Percentiles rank a stretch among this genome's conserved stretches.
Evolutionary conservation across 2,329 filamentous ascomycete species (phyloP).

Genomic region (Pseudogymnoascus sp.): DNA sequence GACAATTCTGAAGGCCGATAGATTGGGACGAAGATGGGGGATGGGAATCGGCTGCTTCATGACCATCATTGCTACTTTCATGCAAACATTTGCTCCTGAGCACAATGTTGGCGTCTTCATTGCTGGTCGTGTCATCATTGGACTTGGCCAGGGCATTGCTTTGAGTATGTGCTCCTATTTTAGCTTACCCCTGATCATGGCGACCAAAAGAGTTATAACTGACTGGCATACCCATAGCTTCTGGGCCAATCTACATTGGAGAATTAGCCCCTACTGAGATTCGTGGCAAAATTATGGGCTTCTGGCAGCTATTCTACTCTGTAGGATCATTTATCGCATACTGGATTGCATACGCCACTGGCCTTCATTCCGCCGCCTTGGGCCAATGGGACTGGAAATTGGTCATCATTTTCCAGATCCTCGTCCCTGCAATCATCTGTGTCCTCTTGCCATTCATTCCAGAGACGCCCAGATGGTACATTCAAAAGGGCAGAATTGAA

Average conservation of each 20-base stretch:
- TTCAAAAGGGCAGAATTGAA: conserved; percentile 54
- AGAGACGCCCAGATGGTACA: conserved; percentile 63
- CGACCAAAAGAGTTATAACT: conserved; percentile 7
- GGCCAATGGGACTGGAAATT: conserved; percentile 69
- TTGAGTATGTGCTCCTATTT: conserved; percentile 37
- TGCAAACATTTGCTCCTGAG: conserved; percentile 58
- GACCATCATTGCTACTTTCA: conserved; percentile 60
- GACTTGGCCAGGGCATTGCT: conserved; percentile 62
- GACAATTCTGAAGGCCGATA: conserved; percentile 40
- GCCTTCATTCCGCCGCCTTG: conserved; percentile 45
- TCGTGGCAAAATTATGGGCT: conserved; percentile 60
- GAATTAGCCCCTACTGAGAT: conserved; percentile 59
- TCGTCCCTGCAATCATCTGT: conserved; percentile 57
- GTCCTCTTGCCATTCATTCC: conserved; percentile 56
- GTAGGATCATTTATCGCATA: conserved; percentile 60
- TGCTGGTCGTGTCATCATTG: conserved; percentile 60
- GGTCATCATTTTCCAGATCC: conserved; percentile 64
- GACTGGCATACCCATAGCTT: conserved; percentile 34
- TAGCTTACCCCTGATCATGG: neutral
- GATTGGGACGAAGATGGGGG: conserved; percentile 53
- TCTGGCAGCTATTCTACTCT: conserved; percentile 62
- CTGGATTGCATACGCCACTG: conserved; percentile 58
- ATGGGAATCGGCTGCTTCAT: conserved; percentile 59
- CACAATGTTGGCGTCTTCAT: conserved; percentile 59
- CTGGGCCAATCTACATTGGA: conserved; percentile 64